Percentiles rank a stretch among this genome's conserved stretches.
Evolutionary conservation across 2,329 filamentous ascomycete species (phyloP).

Genomic region (Colletotrichum liaoningense): DNA sequence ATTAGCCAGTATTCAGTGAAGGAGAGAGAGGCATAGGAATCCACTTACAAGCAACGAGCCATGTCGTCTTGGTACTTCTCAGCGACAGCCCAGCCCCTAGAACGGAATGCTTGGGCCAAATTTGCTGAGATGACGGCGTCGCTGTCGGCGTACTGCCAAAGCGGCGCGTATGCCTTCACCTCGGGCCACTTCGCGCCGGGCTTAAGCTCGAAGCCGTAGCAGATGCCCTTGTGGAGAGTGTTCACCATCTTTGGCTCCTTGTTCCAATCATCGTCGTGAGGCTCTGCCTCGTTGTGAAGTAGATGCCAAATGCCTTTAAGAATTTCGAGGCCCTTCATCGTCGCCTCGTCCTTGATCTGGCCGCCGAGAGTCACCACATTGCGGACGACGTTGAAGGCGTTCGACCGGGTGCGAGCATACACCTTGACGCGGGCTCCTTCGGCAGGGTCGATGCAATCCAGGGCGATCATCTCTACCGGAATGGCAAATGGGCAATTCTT

Average conservation of each 20-base stretch:
- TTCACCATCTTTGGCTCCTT: constrained; percentile 26
- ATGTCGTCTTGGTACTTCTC: constrained; percentile 31
- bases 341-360: constrained; percentile 35
- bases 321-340: constrained; percentile 38
- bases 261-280: constrained; percentile 25
- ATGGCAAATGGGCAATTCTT: constrained; percentile 37
- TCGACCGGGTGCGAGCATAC: constrained; percentile 40
- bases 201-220: constrained; percentile 43
- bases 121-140: constrained; percentile 30
- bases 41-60: constrained; percentile 32
- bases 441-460: constrained; percentile 41
- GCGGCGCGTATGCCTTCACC: constrained; percentile 43
- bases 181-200: constrained; percentile 39
- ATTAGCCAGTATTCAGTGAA: background rate
- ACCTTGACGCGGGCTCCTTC: constrained; percentile 42
- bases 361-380: constrained; percentile 42
- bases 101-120: constrained; percentile 29
- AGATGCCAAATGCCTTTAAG: constrained; percentile 42
- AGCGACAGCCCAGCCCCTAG: constrained; percentile 32
- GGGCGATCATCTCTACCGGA: constrained; percentile 41
- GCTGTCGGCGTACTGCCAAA: constrained; percentile 40
- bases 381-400: constrained; percentile 40
- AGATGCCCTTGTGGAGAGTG: constrained; percentile 38
- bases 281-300: constrained; percentile 40
- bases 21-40: background rate